Conservation (phyloP, 1,284 basidiomycete species). For the Melampsora allii-populina region DNA sequence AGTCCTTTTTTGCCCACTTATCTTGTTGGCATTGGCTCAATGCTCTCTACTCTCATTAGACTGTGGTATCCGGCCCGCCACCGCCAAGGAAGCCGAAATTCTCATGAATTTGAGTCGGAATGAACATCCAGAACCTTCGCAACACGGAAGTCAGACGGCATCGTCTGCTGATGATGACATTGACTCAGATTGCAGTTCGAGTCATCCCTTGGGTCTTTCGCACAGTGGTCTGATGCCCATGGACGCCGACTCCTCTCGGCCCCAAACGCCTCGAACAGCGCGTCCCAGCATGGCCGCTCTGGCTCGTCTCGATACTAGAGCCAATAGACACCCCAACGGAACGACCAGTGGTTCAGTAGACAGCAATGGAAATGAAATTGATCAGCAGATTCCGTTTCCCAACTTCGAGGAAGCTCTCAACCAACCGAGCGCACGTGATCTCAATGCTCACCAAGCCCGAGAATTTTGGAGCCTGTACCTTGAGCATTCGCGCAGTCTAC, state of each 20-base stretch:
- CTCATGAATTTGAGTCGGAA: constrained; percentile 40
- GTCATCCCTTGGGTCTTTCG: constrained; percentile 5
- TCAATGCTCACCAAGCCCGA: constrained; percentile 56
- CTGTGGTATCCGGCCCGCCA: constrained; percentile 41
- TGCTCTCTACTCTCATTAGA: background rate
- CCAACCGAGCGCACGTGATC: constrained; percentile 11
- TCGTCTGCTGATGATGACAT: constrained; percentile 36
- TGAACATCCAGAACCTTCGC: constrained; percentile 32
- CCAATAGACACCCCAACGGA: background rate
- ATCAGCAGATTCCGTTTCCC: constrained; percentile 13
- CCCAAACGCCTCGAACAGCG: constrained; percentile 52
- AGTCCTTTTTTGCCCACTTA: constrained; percentile 51
- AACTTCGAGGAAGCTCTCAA: constrained; percentile 24
- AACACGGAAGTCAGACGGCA: constrained; percentile 11
- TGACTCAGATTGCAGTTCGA: constrained; percentile 32
- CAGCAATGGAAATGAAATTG: background rate
- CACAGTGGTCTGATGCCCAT: constrained; percentile 19
- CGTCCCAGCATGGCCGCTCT: constrained; percentile 44
- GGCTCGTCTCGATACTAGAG: constrained; percentile 4
- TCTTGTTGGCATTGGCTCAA: background rate
- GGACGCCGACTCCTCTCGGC: constrained; percentile 43
- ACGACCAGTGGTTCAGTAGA: background rate
- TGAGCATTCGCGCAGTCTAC: constrained; percentile 71
- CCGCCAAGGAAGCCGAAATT: constrained; percentile 43
- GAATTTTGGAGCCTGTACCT: constrained; percentile 83